A percentile compares a stretch with the other conserved stretches of the same genome.
phyloP scores from a whole-genome alignment of 2,329 filamentous ascomycete genomes.

The Aspergillus ochraceus region DNA sequence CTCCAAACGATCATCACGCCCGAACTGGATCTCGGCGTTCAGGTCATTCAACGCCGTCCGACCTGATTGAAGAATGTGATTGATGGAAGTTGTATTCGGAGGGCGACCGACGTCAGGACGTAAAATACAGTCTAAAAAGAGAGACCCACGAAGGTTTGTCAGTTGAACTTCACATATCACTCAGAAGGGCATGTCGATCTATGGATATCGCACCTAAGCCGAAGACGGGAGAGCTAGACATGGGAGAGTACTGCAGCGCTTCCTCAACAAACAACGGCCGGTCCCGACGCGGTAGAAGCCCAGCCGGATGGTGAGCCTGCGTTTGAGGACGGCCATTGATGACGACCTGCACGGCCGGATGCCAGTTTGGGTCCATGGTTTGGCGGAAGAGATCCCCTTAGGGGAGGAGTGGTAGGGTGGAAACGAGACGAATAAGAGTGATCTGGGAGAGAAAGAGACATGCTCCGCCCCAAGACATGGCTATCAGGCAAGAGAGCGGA shows the following conservation, averaged over 20 bases:
- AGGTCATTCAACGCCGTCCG: conserved; percentile 63
- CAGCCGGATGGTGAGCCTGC: conserved; percentile 26
- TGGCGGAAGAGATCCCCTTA: conserved; percentile 22
- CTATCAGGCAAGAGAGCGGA: conserved; percentile 23
- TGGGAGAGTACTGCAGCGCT: conserved; percentile 50
- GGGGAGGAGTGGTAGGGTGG: conserved; percentile 17
- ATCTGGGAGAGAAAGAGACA: conserved; percentile 22
- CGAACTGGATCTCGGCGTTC: conserved; percentile 67
- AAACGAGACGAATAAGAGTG: conserved; percentile 21
- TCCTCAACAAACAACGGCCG: conserved; percentile 47
- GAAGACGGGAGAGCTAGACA: conserved; percentile 51
- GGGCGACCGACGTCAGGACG: conserved; percentile 44
- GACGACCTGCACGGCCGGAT: conserved; percentile 43
- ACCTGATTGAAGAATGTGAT: conserved; percentile 52
- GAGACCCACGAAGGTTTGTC: conserved; percentile 8
- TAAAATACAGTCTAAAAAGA: conserved; percentile 39
- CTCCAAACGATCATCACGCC: conserved; percentile 61
- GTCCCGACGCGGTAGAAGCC: conserved; percentile 27
- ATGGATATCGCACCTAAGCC: conserved; percentile 39
- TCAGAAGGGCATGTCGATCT: neutral
- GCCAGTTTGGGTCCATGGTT: conserved; percentile 42
- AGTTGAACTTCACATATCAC: conserved; percentile 20
- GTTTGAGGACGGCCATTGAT: conserved; percentile 37
- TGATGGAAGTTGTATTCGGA: conserved; percentile 40
- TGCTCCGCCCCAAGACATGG: conserved; percentile 36